Base-by-base conservation (phyloP, 768 basidiomycete genomes). In the Trametes cubensis region DNA sequence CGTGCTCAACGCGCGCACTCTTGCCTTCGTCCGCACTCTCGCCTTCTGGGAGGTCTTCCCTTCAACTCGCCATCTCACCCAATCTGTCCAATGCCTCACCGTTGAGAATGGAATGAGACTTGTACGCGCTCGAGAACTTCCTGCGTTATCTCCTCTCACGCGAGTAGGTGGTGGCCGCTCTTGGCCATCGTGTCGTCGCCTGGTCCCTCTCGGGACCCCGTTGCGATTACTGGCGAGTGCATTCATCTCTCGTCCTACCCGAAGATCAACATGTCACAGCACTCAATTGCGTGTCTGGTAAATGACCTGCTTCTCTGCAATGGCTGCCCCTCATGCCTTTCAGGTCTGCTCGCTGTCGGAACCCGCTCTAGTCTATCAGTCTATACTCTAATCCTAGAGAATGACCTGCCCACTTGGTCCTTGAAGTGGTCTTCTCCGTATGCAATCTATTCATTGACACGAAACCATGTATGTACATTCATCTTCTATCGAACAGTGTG, bases 11-110 rank as follows among this genome's bases (percentile, higher is more conserved):
- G 88, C 91, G n/a, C 81, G 77, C 58, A 80, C 78, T 17, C 83
- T 93, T 38, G 73, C 78, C 18, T 79, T 94, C 48, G 73, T 87
- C 60, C 86, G 88, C 61, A 83, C 89, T 48, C 83, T 94, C 23
- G 84, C 87, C 34, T 90, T 94, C 69, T 88, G 84, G 78, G 90
- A 94, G 71, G 89, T 87, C 6, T 94, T 92, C 70, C 90, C 92
- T 6, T 81, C 83, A n/a, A 68, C 78, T 14, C 74, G 74, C 10
- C 76, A 81, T 58, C 67, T 75, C 13, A 73, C 74, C 26, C 78
- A 80, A 55, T 72, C 70, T 39, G 81, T 93, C 18, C 81, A 83
- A 26, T 86, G 83, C 67, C 75, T 93, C 28, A 79, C 87, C 3
- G 84, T 92, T 20, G 93, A 94, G 72, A 80, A 85, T 17, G 85